A percentile compares a stretch with the other conserved stretches of the same genome.
Evolutionary conservation across 1,284 basidiomycete genomes (phyloP).

Genomic region (Psilocybe mexicana): DNA sequence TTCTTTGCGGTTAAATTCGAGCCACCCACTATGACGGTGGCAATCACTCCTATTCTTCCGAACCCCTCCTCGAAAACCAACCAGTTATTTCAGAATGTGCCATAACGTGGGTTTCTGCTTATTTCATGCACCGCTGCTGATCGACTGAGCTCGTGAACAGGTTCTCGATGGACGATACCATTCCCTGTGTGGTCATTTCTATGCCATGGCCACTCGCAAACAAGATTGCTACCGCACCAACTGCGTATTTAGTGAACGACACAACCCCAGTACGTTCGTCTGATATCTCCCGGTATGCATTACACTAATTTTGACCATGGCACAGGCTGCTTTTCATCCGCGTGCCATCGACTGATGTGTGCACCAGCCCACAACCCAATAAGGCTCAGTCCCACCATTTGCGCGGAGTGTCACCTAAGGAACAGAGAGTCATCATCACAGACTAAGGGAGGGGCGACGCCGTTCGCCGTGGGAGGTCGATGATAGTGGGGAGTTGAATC

Average conservation of each 20-base stretch:
- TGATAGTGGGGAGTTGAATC: not conserved
- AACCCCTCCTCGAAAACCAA: constrained; percentile 16
- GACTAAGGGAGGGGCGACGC: constrained; percentile 7
- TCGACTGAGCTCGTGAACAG: constrained; percentile 37
- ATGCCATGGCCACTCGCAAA: constrained; percentile 67
- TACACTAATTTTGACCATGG: not conserved
- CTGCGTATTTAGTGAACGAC: constrained; percentile 73
- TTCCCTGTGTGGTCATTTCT: constrained; percentile 72
- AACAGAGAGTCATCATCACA: constrained; percentile 32
- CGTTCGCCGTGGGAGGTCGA: constrained; percentile 16
- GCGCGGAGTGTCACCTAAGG: constrained; percentile 52
- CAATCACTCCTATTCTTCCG: constrained; percentile 17
- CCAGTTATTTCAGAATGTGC: constrained; percentile 54
- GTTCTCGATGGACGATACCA: constrained; percentile 78
- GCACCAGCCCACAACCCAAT: constrained; percentile 73
- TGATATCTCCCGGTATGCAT: not conserved
- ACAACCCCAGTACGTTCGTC: constrained; percentile 48
- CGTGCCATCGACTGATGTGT: constrained; percentile 68
- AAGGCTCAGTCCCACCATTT: constrained; percentile 61
- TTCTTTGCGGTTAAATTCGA: constrained; percentile 24
- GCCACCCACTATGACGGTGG: constrained; percentile 17
- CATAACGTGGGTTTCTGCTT: constrained; percentile 59
- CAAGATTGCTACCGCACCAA: constrained; percentile 65
- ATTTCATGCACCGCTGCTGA: constrained; percentile 11
- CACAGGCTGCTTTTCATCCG: constrained; percentile 59